Percentiles rank a stretch among this genome's conserved stretches.
Conservation (phyloP, 805 yeast species). For the Metschnikowia peoriensis region DNA sequence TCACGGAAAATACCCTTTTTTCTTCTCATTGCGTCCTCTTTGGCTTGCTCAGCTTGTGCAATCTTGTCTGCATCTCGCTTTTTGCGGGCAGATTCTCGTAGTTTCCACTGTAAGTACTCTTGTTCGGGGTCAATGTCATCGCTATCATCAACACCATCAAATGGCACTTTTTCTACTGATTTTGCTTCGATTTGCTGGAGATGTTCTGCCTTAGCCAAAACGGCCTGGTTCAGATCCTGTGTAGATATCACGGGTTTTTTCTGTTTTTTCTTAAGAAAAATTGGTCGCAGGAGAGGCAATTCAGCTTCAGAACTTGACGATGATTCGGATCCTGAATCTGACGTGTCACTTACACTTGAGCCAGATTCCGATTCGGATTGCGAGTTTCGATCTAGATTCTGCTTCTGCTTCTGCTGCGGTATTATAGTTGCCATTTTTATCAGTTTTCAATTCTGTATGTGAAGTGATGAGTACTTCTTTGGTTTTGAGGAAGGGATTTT, state of each 20-base stretch:
- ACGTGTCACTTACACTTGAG: conserved; percentile 3
- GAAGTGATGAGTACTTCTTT: no score
- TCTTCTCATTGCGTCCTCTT: conserved; percentile 29
- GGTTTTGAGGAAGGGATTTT: no score
- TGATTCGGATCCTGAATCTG: conserved; percentile 2
- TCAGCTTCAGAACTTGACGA: conserved; percentile 3
- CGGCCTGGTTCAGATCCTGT: neutral
- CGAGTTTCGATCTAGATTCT: neutral
- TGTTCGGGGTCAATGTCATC: conserved; percentile 54
- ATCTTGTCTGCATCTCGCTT: conserved; percentile 36
- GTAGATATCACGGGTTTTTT: neutral
- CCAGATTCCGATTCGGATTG: conserved; percentile 4
- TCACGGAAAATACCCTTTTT: neutral
- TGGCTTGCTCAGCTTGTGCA: conserved; percentile 29
- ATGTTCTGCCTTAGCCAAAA: conserved; percentile 15
- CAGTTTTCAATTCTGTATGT: neutral
- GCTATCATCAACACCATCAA: conserved; percentile 51
- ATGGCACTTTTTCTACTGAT: conserved; percentile 16
- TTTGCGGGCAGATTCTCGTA: conserved; percentile 37
- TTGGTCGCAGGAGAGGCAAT: conserved; percentile 11
- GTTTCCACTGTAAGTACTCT: conserved; percentile 42
- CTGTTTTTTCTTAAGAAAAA: conserved; percentile 12
- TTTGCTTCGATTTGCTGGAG: conserved; percentile 10
- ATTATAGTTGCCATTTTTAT: neutral
- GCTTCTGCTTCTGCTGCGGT: neutral